Evolutionary conservation across 192 early-diverging fungal species (phyloP), one percentile per base, ranked within the genome.

Genomic region (Blastocladiella britannica): DNA sequence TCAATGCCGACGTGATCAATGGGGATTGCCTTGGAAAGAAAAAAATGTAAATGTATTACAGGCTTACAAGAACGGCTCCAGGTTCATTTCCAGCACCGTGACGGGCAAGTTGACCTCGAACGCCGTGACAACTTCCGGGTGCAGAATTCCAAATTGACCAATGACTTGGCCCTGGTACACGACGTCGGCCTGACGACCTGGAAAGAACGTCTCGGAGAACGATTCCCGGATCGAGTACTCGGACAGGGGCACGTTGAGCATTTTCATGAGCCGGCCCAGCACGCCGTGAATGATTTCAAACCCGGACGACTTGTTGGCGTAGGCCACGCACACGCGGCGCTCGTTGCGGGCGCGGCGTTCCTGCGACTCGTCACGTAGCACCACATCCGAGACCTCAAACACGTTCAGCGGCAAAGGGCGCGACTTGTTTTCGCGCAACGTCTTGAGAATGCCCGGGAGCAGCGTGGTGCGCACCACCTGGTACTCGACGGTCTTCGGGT

Each of bases 311-410:
- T 82, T 89, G 69, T 79, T 82, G 23, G 79, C 76, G 68, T 89
- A 97, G 25, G 89, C 72, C 7, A 83, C 85, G 54, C 85, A 85
- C 47, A 94, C 74, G 58, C 83, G 86, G 43, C 95, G 79, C 67
- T 90, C 76, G 72, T 96, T 98, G 60, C 84, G 68, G 4, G 86
- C 78, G n/a, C 83, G 72, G 57, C 87, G 74, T 62, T 90, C 89
- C 52, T 65, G 59, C 7, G 76, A 66, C 23, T 89, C 80, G 67
- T 93, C 88, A 72, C 93, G 89, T 63, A 91, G 69, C 22, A 86
- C 87, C 26, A 93, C 81, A 58, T 98, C 93, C 27, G 87, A 88
- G 28, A 96, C 90, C 67, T 98, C 95, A 65, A 98, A 98, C 59
- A 97, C 65, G 69, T 87, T 87, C 72, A 93, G 70, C 7, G 95